These are phyloP conservation scores for Athelia sp. DNA, from an alignment of 1,284 basidiomycete species.

Conservation along the genomic window DNA sequence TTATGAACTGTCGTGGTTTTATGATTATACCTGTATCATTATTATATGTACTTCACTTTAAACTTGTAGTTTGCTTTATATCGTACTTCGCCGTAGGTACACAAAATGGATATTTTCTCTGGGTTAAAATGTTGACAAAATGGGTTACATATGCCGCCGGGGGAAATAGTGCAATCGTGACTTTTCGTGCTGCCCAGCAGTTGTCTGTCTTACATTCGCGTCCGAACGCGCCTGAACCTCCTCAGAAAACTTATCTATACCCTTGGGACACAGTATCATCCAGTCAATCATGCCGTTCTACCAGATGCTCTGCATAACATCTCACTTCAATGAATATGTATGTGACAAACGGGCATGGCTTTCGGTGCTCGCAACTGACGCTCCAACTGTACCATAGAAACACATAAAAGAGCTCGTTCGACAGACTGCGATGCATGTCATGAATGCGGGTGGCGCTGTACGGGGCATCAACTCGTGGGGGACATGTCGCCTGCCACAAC, in stretches of 20 bases:
- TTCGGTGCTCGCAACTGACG: not conserved
- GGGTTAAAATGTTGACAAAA: too few relatives aligned
- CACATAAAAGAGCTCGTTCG: slow-evolving; percentile 76
- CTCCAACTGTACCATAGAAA: slow-evolving; percentile 41
- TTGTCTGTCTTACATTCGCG: too few relatives aligned
- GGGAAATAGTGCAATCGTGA: too few relatives aligned
- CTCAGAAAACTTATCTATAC: not conserved
- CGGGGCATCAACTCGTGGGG: slow-evolving; percentile 76
- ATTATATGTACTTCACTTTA: too few relatives aligned
- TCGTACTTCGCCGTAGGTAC: too few relatives aligned
- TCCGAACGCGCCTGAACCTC: too few relatives aligned
- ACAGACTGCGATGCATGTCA: slow-evolving; percentile 68
- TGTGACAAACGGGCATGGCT: slow-evolving; percentile 17
- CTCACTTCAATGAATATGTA: slow-evolving; percentile 72
- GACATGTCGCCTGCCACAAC: slow-evolving; percentile 67
- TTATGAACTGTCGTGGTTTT: too few relatives aligned
- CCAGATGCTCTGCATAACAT: slow-evolving; percentile 73
- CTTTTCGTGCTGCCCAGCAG: too few relatives aligned
- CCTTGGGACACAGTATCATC: not conserved
- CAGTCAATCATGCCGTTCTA: slow-evolving; percentile 69
- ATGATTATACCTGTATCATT: too few relatives aligned
- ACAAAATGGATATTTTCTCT: too few relatives aligned
- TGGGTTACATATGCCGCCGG: too few relatives aligned
- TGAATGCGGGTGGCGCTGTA: slow-evolving; percentile 78
- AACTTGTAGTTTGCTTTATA: slow-evolving; percentile 7